Evolutionary conservation across 1,139 yeast genomes (phyloP), one percentile per base, ranked within the genome.

Genomic region (Yamadazyma friedrichii): DNA sequence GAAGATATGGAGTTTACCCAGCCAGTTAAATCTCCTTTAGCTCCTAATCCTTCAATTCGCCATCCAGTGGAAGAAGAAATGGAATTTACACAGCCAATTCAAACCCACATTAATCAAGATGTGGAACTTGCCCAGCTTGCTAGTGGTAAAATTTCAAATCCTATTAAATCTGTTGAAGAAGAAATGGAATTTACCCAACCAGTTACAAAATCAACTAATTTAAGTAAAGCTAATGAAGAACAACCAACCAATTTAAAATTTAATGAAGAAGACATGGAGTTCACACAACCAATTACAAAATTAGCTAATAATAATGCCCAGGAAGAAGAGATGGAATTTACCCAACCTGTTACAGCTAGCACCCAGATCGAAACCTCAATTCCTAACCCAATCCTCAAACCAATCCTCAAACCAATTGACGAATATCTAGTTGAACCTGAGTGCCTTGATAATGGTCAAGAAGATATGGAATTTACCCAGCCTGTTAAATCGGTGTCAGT

Each of bases 321-420:
- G 3, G 44, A 38, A 20, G 31, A 43, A 33, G 44, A 46, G n/a
- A 51, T 49, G 54, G 54, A 52, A 27, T 26, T 52, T 17, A 51
- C 55, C 15, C 49, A 53, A 39, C 38, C 51, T 15, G 28, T 48
- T 4, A 41, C 5, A 6, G 8, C 24, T 20, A 20, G 24, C 8
- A 8, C 24, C 8, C 24, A 20, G 8, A 20, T 20, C 8, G 24
- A 5, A 20, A 20, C 24, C 24, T 8, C 43, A 5, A 40, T 31
- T 10, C 33, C 39, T 1, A 39, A 30, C 10, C 40, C 29, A 33
- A 4, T 33, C 8, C 24, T 20, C 24, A 5, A 20, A 20, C 24
- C 24, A 20, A 20, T 20, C 8, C 24, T 20, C 24, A 5, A 20
- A 20, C 24, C 24, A 20, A 20, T 20, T n/a, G n/a, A n/a, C n/a